Base-by-base conservation (phyloP, 495 filamentous ascomycete species). In the Penicillium egyptiacum region DNA sequence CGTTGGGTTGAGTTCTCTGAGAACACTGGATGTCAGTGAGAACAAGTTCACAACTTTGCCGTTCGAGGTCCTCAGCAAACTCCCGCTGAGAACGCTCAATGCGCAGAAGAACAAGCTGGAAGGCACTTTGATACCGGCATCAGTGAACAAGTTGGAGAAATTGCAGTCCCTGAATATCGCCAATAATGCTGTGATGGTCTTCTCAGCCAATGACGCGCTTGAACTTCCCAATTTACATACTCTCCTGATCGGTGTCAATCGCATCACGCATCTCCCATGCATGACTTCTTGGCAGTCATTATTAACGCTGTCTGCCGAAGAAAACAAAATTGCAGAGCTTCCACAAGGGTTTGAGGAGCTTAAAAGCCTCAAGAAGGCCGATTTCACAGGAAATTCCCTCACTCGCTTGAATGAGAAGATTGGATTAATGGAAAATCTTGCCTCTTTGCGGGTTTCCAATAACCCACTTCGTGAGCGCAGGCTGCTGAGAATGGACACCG, bases 391-490 rank as follows among this genome's bases (percentile, higher is more conserved):
- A 44, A 99, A 99, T 67, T 82, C 91, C 57, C 80, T 98, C 16
- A 85, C 81, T 7, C 73, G 81, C 19, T 63, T 98, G 33, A 90
- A 95, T 59, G 81, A 88, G 11, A 82, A 82, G 61, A 83, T 98
- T 55, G 90, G 89, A 6, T 71, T 83, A 26, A 96, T 98, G 89
- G 83, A 91, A 4, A 86, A 73, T 48, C 75, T 98, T 9, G 78
- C 81, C 9, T 85, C 83, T 55, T 80, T 97, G 39, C 83, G 83
- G 11, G 78, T 98, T 35, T 84, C 85, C 44, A 90, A 90, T 14
- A 98, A 98, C 64, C 94, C 94, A 5, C 72, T 98, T 12, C 78
- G 87, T 43, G 92, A 96, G 61, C 90, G 88, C 61, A 95, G 89
- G 68, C 88, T 94, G 53, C 76, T 92, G 30, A 86, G 76, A 20